Conservation (phyloP, 164 flowering plant genomes). For the Magnolia kwangsiensis region DNA sequence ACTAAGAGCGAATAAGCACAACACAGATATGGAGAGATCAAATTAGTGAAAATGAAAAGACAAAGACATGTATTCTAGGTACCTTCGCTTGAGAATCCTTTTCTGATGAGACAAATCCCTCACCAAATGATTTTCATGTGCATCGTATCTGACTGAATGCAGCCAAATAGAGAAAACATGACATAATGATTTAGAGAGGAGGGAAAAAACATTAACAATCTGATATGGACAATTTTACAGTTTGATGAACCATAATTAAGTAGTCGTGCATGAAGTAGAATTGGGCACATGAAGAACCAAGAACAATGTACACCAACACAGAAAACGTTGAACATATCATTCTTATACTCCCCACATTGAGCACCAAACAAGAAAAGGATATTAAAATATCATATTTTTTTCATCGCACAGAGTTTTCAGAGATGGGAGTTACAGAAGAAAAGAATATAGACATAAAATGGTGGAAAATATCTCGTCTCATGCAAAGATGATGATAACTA, state of each 20-base stretch:
- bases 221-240: background rate
- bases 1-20: background rate
- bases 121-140: slow-evolving; percentile 38
- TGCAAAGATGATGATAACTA: background rate
- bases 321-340: background rate
- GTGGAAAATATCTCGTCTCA: background rate
- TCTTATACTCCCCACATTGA: background rate
- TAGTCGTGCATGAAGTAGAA: background rate
- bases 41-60: background rate
- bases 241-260: background rate
- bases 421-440: background rate
- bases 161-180: slow-evolving; percentile 3
- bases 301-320: background rate
- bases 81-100: slow-evolving; percentile 90
- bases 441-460: background rate
- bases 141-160: slow-evolving; percentile 78
- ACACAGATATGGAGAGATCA: background rate
- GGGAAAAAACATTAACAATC: background rate
- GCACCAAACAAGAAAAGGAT: background rate
- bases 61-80: slow-evolving; percentile 5
- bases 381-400: background rate
- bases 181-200: background rate
- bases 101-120: slow-evolving; percentile 61
- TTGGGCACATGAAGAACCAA: background rate
- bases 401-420: background rate